phyloP scores from a whole-genome alignment of 2,329 filamentous ascomycete species.

The Neophaeococcomyces aloes region DNA sequence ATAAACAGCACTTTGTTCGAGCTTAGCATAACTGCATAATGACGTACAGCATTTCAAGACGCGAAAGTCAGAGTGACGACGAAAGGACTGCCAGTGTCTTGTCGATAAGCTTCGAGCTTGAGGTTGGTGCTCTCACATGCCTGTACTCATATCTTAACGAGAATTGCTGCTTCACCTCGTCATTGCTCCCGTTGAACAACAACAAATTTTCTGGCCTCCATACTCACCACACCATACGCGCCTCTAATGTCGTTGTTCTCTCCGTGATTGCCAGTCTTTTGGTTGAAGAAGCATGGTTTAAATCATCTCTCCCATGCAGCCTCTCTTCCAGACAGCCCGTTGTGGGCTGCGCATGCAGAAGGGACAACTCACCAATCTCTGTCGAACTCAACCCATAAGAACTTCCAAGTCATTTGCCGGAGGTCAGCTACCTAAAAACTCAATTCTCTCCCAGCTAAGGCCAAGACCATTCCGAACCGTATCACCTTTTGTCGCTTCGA shows the following conservation, averaged over 20 bases:
- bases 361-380: background rate
- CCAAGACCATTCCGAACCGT: constrained; percentile 6
- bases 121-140: no score
- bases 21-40: no score
- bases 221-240: no score
- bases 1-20: no score
- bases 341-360: constrained; percentile 4
- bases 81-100: no score
- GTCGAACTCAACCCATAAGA: constrained; percentile 13
- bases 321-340: background rate
- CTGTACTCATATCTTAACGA: no score
- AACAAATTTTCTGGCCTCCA: no score
- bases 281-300: constrained; percentile 11
- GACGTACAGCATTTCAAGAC: no score
- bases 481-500: background rate
- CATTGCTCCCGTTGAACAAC: constrained; percentile 3
- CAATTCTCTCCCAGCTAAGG: constrained; percentile 5
- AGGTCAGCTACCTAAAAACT: constrained; percentile 14
- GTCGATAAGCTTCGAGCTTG: no score
- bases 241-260: background rate
- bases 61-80: no score
- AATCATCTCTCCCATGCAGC: constrained; percentile 15
- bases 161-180: no score
- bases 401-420: constrained; percentile 21
- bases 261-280: background rate